Percentiles rank a stretch among this genome's conserved stretches.
phyloP scores from a whole-genome alignment of 495 filamentous ascomycete species.

The Aspergillus diversus region DNA sequence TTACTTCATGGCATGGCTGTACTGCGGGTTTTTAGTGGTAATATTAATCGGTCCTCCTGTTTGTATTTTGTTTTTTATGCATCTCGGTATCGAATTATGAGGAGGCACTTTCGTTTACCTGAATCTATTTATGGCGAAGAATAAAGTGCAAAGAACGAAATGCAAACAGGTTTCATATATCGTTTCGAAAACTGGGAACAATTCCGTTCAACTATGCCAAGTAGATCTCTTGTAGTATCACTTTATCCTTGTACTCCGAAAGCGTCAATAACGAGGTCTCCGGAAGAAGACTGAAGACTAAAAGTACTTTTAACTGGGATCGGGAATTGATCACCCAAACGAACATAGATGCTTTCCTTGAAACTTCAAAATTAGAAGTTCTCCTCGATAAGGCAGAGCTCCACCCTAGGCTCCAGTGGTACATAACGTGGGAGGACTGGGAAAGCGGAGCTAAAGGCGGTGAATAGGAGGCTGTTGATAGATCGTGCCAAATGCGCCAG shows the following conservation, averaged over 20 bases:
- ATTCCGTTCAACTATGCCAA: too few relatives aligned
- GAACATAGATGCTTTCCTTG: too few relatives aligned
- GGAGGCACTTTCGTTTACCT: not conserved
- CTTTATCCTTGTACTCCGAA: too few relatives aligned
- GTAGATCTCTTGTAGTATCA: too few relatives aligned
- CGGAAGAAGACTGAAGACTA: too few relatives aligned
- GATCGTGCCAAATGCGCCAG: slow-evolving; percentile 12
- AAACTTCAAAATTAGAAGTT: not conserved
- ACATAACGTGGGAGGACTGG: not conserved
- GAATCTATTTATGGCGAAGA: not conserved
- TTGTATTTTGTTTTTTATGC: not conserved
- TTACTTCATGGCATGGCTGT: slow-evolving; percentile 15
- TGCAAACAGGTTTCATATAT: not conserved
- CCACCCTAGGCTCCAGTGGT: not conserved
- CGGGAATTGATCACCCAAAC: too few relatives aligned
- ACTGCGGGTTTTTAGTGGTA: slow-evolving; percentile 12
- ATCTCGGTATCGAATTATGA: not conserved
- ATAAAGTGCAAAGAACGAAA: not conserved
- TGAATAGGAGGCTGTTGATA: slow-evolving; percentile 9
- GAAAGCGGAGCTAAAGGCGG: slow-evolving; percentile 21
- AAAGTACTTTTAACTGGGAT: too few relatives aligned
- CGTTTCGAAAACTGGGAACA: too few relatives aligned
- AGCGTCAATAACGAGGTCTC: too few relatives aligned
- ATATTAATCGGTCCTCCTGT: slow-evolving; percentile 13
- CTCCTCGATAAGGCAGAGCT: not conserved